Evolutionary conservation across 345 rosid species (phyloP).

Genomic region (Gossypium arboreum): DNA sequence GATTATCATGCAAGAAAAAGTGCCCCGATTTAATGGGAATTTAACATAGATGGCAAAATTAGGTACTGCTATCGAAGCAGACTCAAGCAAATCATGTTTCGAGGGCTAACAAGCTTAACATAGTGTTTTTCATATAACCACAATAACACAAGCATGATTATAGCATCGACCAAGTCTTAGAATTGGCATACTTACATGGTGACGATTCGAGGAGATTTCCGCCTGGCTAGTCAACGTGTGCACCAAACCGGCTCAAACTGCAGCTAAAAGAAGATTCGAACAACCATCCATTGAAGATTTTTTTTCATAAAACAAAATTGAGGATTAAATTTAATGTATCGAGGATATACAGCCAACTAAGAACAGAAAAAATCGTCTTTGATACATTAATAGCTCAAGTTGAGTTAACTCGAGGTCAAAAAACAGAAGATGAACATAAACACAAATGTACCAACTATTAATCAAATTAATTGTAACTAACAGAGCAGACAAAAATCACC

Average conservation of each 20-base stretch:
- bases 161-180: background rate
- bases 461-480: conserved; percentile 36
- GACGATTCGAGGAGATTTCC: conserved; percentile 1
- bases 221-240: background rate
- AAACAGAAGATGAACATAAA: conserved; percentile 13
- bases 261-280: conserved; percentile 5
- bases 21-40: background rate
- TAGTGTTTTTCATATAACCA: background rate
- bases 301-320: conserved; percentile 9
- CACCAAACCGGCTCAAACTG: conserved; percentile 12
- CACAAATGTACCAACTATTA: conserved; percentile 23
- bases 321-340: conserved; percentile 13
- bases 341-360: conserved; percentile 24
- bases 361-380: conserved; percentile 31
- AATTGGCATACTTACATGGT: background rate
- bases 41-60: background rate
- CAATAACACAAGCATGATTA: background rate
- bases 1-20: background rate
- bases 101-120: background rate
- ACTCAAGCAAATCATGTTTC: background rate
- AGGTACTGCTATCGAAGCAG: background rate
- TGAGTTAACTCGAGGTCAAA: conserved; percentile 20
- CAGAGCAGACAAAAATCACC: conserved; percentile 42
- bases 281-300: background rate
- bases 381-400: conserved; percentile 32